Evolutionary conservation across 805 yeast species (phyloP).

Genomic region (Zygotorulaspora chibaensis): DNA sequence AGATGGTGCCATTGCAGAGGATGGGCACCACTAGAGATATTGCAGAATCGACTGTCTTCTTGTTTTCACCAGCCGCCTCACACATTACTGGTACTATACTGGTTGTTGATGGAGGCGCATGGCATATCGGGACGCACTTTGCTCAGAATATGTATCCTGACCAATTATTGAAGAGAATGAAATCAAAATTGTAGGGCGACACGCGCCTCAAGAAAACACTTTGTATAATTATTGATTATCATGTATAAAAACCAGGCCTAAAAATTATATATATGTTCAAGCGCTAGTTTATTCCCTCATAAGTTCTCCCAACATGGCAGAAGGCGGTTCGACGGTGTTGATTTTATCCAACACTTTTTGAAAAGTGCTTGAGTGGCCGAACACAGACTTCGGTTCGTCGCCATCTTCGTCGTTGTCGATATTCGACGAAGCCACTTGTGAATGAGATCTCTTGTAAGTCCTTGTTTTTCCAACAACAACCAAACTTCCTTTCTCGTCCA

Average conservation of each 20-base stretch:
- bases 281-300: constrained; percentile 8
- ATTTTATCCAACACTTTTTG: constrained; percentile 18
- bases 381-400: constrained; percentile 8
- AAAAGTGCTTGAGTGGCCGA: constrained; percentile 15
- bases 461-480: constrained; percentile 8
- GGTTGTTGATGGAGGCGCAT: constrained; percentile 86
- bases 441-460: constrained; percentile 8
- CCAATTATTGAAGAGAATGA: constrained; percentile 32
- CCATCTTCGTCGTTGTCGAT: constrained; percentile 25
- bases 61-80: constrained; percentile 77
- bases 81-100: constrained; percentile 73
- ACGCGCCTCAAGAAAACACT: neutral
- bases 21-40: constrained; percentile 71
- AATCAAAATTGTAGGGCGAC: constrained; percentile 35
- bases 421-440: constrained; percentile 17
- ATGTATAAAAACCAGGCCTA: neutral
- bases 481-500: neutral
- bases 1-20: constrained; percentile 54
- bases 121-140: constrained; percentile 65
- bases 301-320: constrained; percentile 16
- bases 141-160: constrained; percentile 44
- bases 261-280: neutral
- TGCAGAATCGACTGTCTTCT: constrained; percentile 79
- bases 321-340: constrained; percentile 18
- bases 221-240: constrained; percentile 1